These are phyloP conservation scores for Oxyria digyna DNA, from an alignment of 148 eudicot species.

Conservation along the genomic window DNA sequence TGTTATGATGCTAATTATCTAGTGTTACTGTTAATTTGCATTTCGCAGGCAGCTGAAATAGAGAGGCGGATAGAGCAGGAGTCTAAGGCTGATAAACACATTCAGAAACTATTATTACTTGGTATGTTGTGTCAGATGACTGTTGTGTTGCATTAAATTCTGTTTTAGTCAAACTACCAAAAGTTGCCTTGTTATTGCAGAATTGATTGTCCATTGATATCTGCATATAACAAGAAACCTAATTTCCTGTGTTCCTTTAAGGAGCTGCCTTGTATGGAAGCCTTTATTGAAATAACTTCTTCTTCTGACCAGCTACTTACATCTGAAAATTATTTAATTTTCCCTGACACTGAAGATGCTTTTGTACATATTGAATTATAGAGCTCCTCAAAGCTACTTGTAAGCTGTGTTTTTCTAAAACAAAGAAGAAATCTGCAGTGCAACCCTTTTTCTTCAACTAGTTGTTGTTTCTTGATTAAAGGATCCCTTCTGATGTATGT, in stretches of 20 bases:
- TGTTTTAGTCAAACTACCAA: neutral
- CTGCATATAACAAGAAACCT: neutral
- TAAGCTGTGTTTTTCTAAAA: neutral
- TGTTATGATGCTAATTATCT: neutral
- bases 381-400: neutral
- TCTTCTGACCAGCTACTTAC: neutral
- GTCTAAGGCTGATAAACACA: slow-evolving; percentile 84
- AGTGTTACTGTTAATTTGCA: neutral
- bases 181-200: neutral
- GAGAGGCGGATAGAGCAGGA: slow-evolving; percentile 87
- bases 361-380: neutral
- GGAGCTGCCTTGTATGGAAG: neutral
- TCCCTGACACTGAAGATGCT: neutral
- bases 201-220: neutral
- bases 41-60: slow-evolving; percentile 66
- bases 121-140: slow-evolving; percentile 25
- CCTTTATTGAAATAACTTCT: neutral
- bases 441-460: neutral
- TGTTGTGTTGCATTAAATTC: neutral
- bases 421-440: neutral
- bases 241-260: neutral
- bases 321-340: neutral
- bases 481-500: neutral
- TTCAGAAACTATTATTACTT: slow-evolving; percentile 84
- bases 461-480: neutral